Base-by-base conservation (phyloP, 306 rosid genomes). In the Glycine soja region DNA sequence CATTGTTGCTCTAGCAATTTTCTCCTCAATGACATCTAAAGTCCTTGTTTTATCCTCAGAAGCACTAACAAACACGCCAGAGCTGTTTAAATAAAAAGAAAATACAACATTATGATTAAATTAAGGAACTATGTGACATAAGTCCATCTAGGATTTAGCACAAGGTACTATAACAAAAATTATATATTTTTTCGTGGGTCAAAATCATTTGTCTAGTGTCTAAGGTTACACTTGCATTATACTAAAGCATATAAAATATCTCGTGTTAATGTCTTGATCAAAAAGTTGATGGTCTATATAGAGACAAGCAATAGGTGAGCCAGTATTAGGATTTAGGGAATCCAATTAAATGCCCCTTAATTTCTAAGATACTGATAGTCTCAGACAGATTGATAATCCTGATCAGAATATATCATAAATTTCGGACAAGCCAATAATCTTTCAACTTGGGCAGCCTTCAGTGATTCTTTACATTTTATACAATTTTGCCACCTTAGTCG, bases 1-100 rank as follows among this genome's bases (percentile, higher is more conserved):
- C 97, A 87, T 92, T 6, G 97, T 89, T 54, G 88, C 98, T 78
- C 90, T 87, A 8, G 97, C 92, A 90, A 95, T 92, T 89, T 90
- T 95, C 86, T 88, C 92, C 90, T 95, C 98, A 69, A 95, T 88
- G 58, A 15, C 80, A 42, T 57, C 92, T 88, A 95, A 84, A 75
- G 42, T 82, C 80, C 93, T 93, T 56, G 89, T 79, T 80, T 88
- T 87, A 70, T 95, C 98, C 87, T 90, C 94, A n/a, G 84, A 83
- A 70, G 98, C 87, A 70, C 94, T 86, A 62, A 95, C 4, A 87
- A 92, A 95, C 84, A 88, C 77, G 43, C 98, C 98, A 51, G 97
- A 92, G 88, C 97, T 95, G 95, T 77, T 73, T 24, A 66, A 57
- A 73, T 63, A 8, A 75, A 64, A 57, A 65, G 59, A 72, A 74